Evolutionary conservation across 2,329 filamentous ascomycete species (phyloP).

Genomic region (Trichoderma sp.): DNA sequence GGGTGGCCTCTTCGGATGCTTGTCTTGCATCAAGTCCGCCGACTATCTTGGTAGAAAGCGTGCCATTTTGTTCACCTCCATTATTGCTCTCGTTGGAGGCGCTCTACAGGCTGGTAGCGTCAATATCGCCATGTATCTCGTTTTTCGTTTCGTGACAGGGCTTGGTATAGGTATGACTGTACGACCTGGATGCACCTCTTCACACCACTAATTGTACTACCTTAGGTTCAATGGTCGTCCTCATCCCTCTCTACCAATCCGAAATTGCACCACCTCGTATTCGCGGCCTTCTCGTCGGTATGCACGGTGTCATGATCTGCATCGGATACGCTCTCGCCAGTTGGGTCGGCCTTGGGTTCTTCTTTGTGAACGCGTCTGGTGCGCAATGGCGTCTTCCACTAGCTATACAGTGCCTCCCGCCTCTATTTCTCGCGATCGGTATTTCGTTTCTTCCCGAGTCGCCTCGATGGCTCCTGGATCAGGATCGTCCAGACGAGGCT

Average conservation of each 20-base stretch:
- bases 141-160: background rate
- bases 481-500: background rate
- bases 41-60: conserved; percentile 1
- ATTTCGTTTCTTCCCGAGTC: conserved; percentile 1
- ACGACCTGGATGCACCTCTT: background rate
- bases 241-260: conserved; percentile 2
- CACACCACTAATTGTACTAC: background rate
- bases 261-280: conserved; percentile 2
- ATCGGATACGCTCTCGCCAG: background rate
- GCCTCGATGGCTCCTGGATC: background rate
- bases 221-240: background rate
- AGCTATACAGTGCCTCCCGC: background rate
- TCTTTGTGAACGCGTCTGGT: background rate
- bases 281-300: conserved; percentile 2
- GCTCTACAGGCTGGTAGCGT: background rate
- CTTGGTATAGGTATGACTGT: background rate
- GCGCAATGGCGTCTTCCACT: background rate
- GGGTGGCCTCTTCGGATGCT: background rate
- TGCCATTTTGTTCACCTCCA: background rate
- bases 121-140: conserved; percentile 4
- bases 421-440: background rate
- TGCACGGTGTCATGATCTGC: conserved; percentile 5
- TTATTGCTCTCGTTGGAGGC: background rate
- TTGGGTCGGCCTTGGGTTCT: background rate
- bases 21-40: background rate